Conservation (phyloP, 2,329 filamentous ascomycete genomes). For the Phyllosticta citriasiana region DNA sequence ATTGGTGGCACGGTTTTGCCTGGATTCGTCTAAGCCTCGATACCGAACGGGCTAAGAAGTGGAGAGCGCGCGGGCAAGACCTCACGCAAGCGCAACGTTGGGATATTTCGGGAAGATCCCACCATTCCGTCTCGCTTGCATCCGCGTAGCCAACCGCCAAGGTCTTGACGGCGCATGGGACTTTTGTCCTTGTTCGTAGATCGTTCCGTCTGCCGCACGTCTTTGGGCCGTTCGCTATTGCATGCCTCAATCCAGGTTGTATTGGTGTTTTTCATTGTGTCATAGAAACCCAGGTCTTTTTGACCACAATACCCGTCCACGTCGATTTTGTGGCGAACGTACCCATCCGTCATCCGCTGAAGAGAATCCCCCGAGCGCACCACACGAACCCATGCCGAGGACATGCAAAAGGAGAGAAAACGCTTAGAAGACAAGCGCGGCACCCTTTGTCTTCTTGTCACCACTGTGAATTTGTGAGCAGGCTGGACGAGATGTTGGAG, state of each 20-base stretch:
- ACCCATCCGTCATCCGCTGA: constrained; percentile 9
- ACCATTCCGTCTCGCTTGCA: background rate
- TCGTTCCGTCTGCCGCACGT: background rate
- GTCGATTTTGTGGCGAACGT: background rate
- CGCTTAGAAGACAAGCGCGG: constrained; percentile 97
- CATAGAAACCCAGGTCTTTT: constrained; percentile 7
- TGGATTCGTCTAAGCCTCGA: background rate
- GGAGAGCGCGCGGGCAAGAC: background rate
- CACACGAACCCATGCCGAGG: constrained; percentile 18
- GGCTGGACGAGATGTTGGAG: background rate
- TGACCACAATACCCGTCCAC: constrained; percentile 2
- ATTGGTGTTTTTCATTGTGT: constrained; percentile 10
- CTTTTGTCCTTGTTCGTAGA: background rate
- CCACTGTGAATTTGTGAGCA: constrained; percentile 50
- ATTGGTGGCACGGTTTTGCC: constrained; percentile 1
- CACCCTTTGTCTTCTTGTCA: constrained; percentile 99
- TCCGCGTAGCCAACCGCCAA: background rate
- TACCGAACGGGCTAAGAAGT: background rate
- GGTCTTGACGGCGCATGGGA: background rate
- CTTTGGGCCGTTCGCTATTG: background rate
- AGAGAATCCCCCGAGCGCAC: constrained; percentile 9
- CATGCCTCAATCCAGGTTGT: constrained; percentile 10
- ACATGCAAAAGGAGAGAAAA: constrained; percentile 35
- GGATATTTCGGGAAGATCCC: background rate
- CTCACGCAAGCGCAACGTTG: background rate